phyloP scores from a whole-genome alignment of 1,284 basidiomycete species.

The Inonotus hispidus region DNA sequence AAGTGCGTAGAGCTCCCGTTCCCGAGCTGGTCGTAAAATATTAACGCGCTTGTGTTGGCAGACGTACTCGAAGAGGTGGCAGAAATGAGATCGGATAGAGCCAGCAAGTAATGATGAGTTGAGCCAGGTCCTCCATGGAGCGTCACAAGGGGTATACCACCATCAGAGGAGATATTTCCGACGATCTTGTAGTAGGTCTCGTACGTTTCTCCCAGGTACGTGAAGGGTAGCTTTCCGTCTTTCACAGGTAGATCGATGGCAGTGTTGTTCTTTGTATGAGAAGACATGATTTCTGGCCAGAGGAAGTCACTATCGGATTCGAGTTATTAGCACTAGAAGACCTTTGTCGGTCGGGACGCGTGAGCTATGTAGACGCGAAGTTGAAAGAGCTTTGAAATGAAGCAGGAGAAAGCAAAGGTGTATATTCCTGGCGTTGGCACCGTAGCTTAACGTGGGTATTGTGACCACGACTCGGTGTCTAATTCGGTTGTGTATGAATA shows the following conservation, averaged over 20 bases:
- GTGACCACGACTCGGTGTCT: too few species aligned
- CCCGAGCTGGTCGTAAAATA: conserved; percentile 48
- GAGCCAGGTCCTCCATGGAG: conserved; percentile 44
- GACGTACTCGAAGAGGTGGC: conserved; percentile 20
- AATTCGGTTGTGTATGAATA: too few species aligned
- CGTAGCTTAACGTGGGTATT: too few species aligned
- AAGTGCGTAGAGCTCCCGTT: conserved; percentile 42
- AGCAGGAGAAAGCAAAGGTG: too few species aligned
- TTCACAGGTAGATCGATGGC: background rate
- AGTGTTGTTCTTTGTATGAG: background rate
- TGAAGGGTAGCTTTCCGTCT: conserved; percentile 28
- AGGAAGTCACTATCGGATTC: too few species aligned
- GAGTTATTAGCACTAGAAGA: too few species aligned
- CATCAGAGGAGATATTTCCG: conserved; percentile 31
- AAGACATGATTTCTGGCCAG: background rate
- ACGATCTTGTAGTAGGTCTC: conserved; percentile 43
- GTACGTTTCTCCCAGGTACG: conserved; percentile 29
- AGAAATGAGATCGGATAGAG: conserved; percentile 29
- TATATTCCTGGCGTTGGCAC: too few species aligned
- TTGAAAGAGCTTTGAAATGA: too few species aligned
- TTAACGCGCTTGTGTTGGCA: conserved; percentile 29
- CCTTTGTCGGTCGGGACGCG: too few species aligned
- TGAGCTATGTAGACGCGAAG: too few species aligned
- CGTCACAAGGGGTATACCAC: conserved; percentile 33
- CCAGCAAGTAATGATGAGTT: conserved; percentile 34